Evolutionary conservation across 768 basidiomycete species (phyloP).

Genomic region (Lactarius hatsudake): DNA sequence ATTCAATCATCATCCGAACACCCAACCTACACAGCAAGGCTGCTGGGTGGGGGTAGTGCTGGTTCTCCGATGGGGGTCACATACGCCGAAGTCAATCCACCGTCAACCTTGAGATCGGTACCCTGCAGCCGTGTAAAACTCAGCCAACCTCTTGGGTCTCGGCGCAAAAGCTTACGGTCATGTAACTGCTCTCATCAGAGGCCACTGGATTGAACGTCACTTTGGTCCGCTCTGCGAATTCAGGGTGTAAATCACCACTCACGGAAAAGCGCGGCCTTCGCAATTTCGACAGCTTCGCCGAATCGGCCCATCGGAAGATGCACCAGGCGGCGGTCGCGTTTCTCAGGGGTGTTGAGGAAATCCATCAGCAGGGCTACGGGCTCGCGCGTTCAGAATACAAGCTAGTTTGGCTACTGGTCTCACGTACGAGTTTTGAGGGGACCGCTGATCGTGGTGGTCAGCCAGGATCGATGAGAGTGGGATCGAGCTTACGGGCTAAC

Average conservation of each 20-base stretch:
- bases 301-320: conserved; percentile 97
- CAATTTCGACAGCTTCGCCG: conserved; percentile 94
- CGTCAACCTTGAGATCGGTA: conserved; percentile 94
- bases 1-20: background rate
- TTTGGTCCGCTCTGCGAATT: conserved; percentile 1
- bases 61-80: conserved; percentile 86
- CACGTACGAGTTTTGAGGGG: conserved; percentile 89
- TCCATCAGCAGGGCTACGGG: conserved; percentile 91
- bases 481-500: conserved; percentile 79
- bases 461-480: conserved; percentile 12
- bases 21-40: conserved; percentile 39
- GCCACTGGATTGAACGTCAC: conserved; percentile 52
- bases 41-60: conserved; percentile 63
- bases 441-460: conserved; percentile 51
- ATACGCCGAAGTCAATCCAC: conserved; percentile 89
- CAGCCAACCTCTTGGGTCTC: background rate
- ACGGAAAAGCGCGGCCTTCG: conserved; percentile 92
- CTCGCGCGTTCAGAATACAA: background rate
- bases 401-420: background rate
- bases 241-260: conserved; percentile 36
- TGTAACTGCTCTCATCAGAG: conserved; percentile 93
- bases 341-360: conserved; percentile 95
- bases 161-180: conserved; percentile 62
- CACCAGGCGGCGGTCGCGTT: conserved; percentile 84
- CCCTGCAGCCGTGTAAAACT: conserved; percentile 45